phyloP scores from a whole-genome alignment of 257 asterid species.

The Haberlea rhodopensis region DNA sequence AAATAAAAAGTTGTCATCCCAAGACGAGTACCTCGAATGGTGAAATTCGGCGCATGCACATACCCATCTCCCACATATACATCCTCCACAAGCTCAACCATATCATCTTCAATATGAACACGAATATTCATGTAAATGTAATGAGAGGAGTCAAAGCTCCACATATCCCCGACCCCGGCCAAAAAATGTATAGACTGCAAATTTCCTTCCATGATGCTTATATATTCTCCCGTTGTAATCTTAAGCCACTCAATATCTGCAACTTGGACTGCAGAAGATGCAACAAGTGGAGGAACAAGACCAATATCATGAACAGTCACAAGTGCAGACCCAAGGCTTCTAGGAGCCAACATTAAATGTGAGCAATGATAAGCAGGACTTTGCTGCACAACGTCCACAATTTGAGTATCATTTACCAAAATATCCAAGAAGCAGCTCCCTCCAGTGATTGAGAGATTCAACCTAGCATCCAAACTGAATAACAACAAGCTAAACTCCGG shows the following conservation, averaged over 20 bases:
- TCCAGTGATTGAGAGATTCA: conserved; percentile 75
- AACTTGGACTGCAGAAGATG: conserved; percentile 71
- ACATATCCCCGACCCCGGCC: conserved; percentile 70
- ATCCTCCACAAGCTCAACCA: conserved; percentile 52
- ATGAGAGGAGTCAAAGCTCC: conserved; percentile 67
- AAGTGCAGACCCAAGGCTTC: conserved; percentile 65
- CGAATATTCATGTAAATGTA: conserved; percentile 58
- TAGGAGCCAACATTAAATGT: conserved; percentile 75
- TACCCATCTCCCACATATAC: conserved; percentile 33
- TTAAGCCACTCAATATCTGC: conserved; percentile 89
- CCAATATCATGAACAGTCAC: conserved; percentile 76
- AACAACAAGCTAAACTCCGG: conserved; percentile 72
- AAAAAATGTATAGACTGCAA: conserved; percentile 43
- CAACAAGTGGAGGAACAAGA: conserved; percentile 68
- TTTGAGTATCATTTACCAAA: conserved; percentile 55
- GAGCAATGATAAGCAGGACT: conserved; percentile 48
- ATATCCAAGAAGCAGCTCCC: conserved; percentile 76
- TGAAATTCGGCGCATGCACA: conserved; percentile 51
- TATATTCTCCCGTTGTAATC: conserved; percentile 55
- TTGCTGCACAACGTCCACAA: conserved; percentile 50
- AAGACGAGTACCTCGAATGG: conserved; percentile 49
- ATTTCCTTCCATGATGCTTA: conserved; percentile 73
- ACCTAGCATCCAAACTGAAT: conserved; percentile 61
- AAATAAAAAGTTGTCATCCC: conserved; percentile 78
- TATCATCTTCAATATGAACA: conserved; percentile 60